These are phyloP conservation scores for Yamadazyma olivae DNA, from an alignment of 805 yeast genomes.

Conservation along the genomic window DNA sequence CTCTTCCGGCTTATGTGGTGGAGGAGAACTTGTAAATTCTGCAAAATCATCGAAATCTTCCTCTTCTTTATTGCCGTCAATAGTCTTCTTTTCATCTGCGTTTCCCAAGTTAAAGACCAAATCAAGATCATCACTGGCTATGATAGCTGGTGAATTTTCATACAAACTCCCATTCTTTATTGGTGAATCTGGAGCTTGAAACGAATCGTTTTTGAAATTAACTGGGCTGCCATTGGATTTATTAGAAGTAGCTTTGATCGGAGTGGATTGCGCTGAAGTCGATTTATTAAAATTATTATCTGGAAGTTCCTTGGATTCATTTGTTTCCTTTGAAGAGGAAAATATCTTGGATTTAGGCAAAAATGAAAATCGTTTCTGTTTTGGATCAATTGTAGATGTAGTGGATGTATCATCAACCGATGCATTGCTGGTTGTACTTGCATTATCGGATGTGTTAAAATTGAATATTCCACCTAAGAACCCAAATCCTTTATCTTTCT, in stretches of 20 bases:
- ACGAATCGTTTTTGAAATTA: neutral
- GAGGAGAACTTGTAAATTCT: conserved; percentile 17
- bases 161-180: neutral
- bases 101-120: conserved; percentile 4
- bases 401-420: neutral
- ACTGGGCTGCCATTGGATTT: neutral
- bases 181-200: neutral
- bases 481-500: conserved; percentile 15
- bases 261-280: neutral
- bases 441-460: conserved; percentile 4
- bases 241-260: neutral
- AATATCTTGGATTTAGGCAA: conserved; percentile 14
- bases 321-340: conserved; percentile 2
- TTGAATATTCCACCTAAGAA: conserved; percentile 10
- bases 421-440: neutral
- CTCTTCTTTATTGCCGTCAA: neutral
- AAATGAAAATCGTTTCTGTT: conserved; percentile 12
- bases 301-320: neutral
- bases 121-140: conserved; percentile 11
- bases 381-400: conserved; percentile 1
- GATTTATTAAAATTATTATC: too few relatives aligned
- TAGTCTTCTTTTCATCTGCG: neutral
- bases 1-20: too few relatives aligned
- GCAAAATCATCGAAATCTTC: conserved; percentile 19
- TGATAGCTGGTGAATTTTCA: neutral